Evolutionary conservation across 257 asterid species (phyloP).

Genomic region (Solanum acaule): DNA sequence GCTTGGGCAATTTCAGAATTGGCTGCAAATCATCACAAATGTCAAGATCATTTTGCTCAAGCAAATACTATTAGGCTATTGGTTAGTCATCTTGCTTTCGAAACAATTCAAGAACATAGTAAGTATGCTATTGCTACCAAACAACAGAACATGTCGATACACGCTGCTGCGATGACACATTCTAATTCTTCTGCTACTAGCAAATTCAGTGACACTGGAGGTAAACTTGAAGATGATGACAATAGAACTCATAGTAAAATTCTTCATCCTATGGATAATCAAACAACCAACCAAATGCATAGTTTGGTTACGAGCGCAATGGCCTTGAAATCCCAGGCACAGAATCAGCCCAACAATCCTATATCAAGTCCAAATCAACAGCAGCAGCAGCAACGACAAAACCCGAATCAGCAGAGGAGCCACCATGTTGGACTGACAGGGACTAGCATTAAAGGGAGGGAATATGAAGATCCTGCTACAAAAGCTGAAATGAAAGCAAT

Average conservation of each 20-base stretch:
- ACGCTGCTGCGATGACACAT: neutral
- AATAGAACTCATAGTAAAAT: neutral
- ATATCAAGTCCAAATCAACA: neutral
- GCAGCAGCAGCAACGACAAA: neutral
- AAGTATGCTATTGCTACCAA: conserved; percentile 7
- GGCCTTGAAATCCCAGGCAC: neutral
- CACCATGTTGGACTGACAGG: conserved; percentile 6
- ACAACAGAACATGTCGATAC: neutral
- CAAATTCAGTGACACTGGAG: neutral
- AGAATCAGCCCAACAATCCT: neutral
- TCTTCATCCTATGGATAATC: neutral
- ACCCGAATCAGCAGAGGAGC: neutral
- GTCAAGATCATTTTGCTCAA: conserved; percentile 15
- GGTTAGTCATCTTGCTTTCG: conserved; percentile 17
- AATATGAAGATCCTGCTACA: conserved; percentile 6
- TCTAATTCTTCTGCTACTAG: neutral
- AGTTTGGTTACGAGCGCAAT: conserved; percentile 1
- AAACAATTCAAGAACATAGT: conserved; percentile 15
- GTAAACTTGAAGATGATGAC: neutral
- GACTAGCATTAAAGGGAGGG: conserved; percentile 11
- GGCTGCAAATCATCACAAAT: conserved; percentile 4
- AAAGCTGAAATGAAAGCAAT: conserved; percentile 16
- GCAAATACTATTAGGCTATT: conserved; percentile 3
- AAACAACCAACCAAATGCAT: conserved; percentile 1
- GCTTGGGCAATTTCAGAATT: conserved; percentile 15